Base-by-base conservation (phyloP, 2,329 filamentous ascomycete genomes). In the Fusarium pininemorale region DNA sequence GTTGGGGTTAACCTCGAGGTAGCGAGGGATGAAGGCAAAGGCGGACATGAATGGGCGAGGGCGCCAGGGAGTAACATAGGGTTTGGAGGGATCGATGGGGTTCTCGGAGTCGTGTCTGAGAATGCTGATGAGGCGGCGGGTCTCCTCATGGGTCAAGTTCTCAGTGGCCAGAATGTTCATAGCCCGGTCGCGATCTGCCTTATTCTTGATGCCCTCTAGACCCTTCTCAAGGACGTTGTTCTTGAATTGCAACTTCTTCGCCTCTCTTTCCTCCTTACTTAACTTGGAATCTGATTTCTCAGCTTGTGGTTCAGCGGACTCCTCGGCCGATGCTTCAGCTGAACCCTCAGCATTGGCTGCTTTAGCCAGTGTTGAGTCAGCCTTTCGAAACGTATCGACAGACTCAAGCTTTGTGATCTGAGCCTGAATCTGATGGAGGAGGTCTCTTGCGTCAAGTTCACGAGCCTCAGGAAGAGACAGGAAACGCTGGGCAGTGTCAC, bases 1-100 rank as follows among this genome's bases (percentile, higher is more conserved):
- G 80, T 95, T 97, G 83, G 97, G 96, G 87, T 98, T 98, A 77
- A 99, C 96, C 85, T 99, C 97, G 69, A 99, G 90, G 83, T 98
- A 99, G 61, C 93, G 88, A 16, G 96, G 96, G 76, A 99, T 95
- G 83, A 98, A 98, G 30, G 95, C 95, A 83, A 99, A 99, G 1
- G 95, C 91, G 58, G 90, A 88, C 93, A 99, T 97, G 83, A 90
- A 98, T 59, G 92, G 89, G 63, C 95, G 89, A 18, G 96, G 96
- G 74, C 88, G 85, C 96, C 96, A 99, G 18, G 96, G 96, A 4
- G 95, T 98, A 9, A 89, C 89, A 81, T 99, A 99, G 7, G 96
- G 94, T 84, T 97, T 97, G 65, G 82, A 84, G 53, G 83, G 83
- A 82, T 98, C 94, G 68, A 92, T 84, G 1, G 94, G 92, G 84